Base-by-base conservation (phyloP, 208 protist species). In the Histomonas meleagridis region DNA sequence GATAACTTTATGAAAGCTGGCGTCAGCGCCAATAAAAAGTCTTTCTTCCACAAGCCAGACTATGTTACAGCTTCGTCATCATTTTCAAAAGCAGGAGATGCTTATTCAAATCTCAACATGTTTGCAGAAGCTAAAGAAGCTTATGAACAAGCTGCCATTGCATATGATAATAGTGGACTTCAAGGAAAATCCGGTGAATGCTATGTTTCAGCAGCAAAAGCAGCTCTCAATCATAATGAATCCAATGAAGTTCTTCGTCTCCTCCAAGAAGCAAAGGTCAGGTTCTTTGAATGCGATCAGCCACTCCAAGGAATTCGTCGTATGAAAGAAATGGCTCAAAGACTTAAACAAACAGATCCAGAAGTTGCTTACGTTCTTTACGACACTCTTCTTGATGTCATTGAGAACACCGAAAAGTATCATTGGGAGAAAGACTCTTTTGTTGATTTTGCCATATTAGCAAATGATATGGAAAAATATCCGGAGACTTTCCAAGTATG, bases 401-500 rank as follows among this genome's bases (percentile, higher is more conserved):
- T 86, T 28, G 76, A 86, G 18, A 46, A 51, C 0, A 46, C 51
- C 3, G 43, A 55, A 35, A 43, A 86, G 26, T 86, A 86, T 49
- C 43, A 43, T 21, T 86, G 76, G 76, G 76, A 86, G 46, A 86
- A 86, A 28, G 76, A 86, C 32, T 51, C 76, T 12, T 86, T 86
- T n/a, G 43, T 86, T 51, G 76, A 86, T 51, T 51, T 51, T 28
- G 70, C 70, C 4, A 26, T 43, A 26, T 28, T 57, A n/a, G 9
- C 16, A 21, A 38, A 55, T 23, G 76, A 51, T 18, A 43, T 55
- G 0, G 32, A 86, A 49, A 86, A 38, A 55, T 55, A 86, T 10
- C n/a, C 3, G 40, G 76, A 86, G 16, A 18, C 18, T n/a, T 86
- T 55, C 26, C 51, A 86, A 46, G 76, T 46, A 5, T 86, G 76